Evolutionary conservation across 75 land plant species (phyloP).

Genomic region (Cupressus sempervirens): DNA sequence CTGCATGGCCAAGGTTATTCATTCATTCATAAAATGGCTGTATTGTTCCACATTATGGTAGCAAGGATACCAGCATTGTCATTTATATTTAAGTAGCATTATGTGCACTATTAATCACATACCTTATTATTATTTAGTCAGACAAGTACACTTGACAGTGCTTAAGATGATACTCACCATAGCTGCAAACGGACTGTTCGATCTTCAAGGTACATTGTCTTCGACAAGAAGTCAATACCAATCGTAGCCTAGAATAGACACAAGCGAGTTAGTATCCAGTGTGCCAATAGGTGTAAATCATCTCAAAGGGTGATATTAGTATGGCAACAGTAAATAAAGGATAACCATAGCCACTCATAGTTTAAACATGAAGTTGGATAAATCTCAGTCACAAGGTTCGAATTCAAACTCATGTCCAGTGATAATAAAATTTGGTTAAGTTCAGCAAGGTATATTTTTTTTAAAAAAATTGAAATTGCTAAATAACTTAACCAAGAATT

Average conservation of each 20-base stretch:
- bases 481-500: no score
- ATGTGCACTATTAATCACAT: neutral
- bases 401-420: no score
- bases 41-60: neutral
- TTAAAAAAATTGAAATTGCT: no score
- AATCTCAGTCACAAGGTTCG: no score
- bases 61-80: neutral
- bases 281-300: neutral
- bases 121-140: neutral
- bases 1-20: neutral
- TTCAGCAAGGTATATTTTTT: no score
- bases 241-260: constrained; percentile 34
- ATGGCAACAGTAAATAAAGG: neutral
- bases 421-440: no score
- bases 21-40: neutral
- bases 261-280: constrained; percentile 7
- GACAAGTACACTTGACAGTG: neutral
- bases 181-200: constrained; percentile 52
- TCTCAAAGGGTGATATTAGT: neutral
- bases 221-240: constrained; percentile 53
- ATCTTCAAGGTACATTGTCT: constrained; percentile 60
- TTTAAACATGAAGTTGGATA: neutral
- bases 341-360: neutral
- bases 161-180: constrained; percentile 22
- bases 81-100: neutral